phyloP scores from a whole-genome alignment of 2,329 filamentous ascomycete genomes.

The Tolypocladium capitatum region DNA sequence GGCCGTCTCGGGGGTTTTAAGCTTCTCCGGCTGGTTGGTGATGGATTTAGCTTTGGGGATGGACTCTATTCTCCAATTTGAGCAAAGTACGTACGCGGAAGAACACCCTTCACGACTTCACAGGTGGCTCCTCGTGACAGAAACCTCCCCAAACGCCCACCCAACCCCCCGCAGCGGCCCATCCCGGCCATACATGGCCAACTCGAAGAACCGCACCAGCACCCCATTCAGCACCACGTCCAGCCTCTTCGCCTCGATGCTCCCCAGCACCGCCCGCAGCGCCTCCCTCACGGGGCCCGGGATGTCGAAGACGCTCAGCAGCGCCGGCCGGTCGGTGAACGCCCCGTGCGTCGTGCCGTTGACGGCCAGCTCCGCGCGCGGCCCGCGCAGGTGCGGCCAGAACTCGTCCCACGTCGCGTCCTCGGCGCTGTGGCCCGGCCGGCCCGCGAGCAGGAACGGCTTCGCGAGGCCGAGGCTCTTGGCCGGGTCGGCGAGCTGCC shows the following conservation, averaged over 20 bases:
- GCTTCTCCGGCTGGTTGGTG: too few species aligned
- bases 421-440: conserved; percentile 13
- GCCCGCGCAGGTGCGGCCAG: conserved; percentile 12
- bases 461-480: neutral
- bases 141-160: conserved; percentile 5
- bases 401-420: conserved; percentile 19
- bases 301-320: conserved; percentile 12
- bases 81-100: too few species aligned
- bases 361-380: conserved; percentile 12
- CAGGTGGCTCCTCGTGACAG: conserved; percentile 7
- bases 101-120: conserved; percentile 2
- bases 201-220: conserved; percentile 10
- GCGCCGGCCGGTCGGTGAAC: conserved; percentile 17
- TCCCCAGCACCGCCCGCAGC: conserved; percentile 7
- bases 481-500: conserved; percentile 16
- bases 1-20: too few species aligned
- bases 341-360: conserved; percentile 15
- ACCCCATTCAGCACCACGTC: conserved; percentile 9
- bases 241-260: conserved; percentile 5
- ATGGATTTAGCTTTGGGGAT: too few species aligned
- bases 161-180: conserved; percentile 3
- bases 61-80: too few species aligned
- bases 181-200: conserved; percentile 5
- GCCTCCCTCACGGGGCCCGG: conserved; percentile 3
- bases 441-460: conserved; percentile 19